Percentiles rank a stretch among this genome's conserved stretches.
Conservation (phyloP, 2,329 filamentous ascomycete species). For the Orbilia oligospora region DNA sequence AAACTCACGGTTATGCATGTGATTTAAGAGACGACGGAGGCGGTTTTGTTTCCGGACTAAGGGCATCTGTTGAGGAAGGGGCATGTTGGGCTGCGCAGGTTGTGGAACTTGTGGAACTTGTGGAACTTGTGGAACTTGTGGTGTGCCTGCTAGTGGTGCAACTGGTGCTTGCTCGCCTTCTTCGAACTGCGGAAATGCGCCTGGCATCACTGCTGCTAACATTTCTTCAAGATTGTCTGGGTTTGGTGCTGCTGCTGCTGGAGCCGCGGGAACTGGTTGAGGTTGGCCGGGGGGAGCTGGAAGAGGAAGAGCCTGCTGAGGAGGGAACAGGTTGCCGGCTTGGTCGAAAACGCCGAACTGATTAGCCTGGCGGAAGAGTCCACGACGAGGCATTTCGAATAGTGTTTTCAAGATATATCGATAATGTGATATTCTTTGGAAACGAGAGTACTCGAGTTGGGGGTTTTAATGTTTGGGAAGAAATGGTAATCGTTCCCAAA, state of each 20-base stretch:
- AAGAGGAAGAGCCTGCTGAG: not conserved
- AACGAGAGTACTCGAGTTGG: not conserved
- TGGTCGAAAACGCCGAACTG: conserved; percentile 29
- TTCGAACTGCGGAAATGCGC: conserved; percentile 9
- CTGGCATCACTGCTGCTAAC: not conserved
- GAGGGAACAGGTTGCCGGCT: not conserved
- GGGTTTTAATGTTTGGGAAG: no score
- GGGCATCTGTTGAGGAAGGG: not conserved
- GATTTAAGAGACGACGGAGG: not conserved
- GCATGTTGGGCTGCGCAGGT: not conserved
- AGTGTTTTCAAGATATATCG: not conserved
- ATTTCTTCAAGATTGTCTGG: conserved; percentile 5
- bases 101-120: not conserved
- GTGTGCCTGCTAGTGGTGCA: not conserved
- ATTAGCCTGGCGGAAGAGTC: conserved; percentile 31
- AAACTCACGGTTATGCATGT: not conserved
- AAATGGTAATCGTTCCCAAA: no score
- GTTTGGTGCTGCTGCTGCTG: not conserved
- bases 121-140: not conserved
- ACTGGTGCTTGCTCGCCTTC: not conserved
- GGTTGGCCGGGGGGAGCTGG: not conserved
- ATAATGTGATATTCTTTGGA: not conserved
- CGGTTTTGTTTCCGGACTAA: not conserved
- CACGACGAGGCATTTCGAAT: conserved; percentile 41
- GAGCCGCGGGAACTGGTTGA: not conserved